Conservation (phyloP, 1,284 basidiomycete species). For the Tetrapyrgos nigripes region DNA sequence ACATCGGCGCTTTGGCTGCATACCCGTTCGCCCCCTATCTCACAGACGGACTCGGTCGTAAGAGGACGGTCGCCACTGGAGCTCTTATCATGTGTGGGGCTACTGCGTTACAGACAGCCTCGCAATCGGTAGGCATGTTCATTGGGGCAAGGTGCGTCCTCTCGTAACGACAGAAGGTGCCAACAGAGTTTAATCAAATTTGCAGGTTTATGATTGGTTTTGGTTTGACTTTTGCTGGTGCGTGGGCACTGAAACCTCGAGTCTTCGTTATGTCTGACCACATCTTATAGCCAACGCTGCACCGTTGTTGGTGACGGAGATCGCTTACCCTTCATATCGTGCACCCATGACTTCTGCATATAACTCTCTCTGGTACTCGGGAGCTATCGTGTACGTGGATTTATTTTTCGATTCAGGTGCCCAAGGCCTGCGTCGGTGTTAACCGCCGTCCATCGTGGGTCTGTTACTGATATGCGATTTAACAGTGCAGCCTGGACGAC, state of each 20-base stretch:
- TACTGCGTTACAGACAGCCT: constrained; percentile 74
- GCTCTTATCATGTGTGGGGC: constrained; percentile 68
- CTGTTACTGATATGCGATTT: not conserved
- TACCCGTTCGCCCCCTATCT: constrained; percentile 76
- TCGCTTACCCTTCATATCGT: constrained; percentile 80
- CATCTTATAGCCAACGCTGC: constrained; percentile 64
- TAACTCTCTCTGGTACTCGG: constrained; percentile 85
- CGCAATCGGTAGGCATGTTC: constrained; percentile 80
- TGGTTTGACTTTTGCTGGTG: constrained; percentile 74
- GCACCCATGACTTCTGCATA: constrained; percentile 74
- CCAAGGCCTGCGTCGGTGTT: no score
- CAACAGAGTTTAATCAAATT: not conserved
- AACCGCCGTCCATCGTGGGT: no score
- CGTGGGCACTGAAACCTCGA: constrained; percentile 23
- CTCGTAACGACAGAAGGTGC: not conserved
- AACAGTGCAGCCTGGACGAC: constrained; percentile 76
- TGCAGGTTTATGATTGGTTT: constrained; percentile 78
- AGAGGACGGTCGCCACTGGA: constrained; percentile 66
- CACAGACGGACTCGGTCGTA: constrained; percentile 72
- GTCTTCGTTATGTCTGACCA: constrained; percentile 3
- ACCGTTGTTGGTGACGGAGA: constrained; percentile 78
- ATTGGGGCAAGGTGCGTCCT: constrained; percentile 69
- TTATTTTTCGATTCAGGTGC: not conserved
- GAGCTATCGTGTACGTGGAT: constrained; percentile 65
- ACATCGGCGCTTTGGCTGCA: constrained; percentile 68